These are phyloP conservation scores for Saccharomycopsis sp. DNA, from an alignment of 805 yeast genomes.

Conservation along the genomic window DNA sequence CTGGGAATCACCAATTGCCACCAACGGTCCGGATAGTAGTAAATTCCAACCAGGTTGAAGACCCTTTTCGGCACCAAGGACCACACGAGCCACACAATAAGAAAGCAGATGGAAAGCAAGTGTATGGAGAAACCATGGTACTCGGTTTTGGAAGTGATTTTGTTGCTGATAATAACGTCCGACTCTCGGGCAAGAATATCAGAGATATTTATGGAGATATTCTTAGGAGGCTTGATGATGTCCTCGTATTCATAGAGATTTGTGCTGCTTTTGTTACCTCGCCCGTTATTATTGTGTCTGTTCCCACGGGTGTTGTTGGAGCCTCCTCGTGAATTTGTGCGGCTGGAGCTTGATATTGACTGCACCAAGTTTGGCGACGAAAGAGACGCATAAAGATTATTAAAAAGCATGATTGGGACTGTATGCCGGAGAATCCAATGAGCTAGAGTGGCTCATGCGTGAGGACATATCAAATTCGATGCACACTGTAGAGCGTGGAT, in stretches of 20 bases:
- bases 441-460: no score
- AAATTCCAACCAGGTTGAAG: constrained; percentile 47
- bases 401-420: constrained; percentile 10
- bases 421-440: no score
- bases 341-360: constrained; percentile 1
- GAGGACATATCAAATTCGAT: no score
- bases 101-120: constrained; percentile 52
- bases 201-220: constrained; percentile 25
- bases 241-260: constrained; percentile 21
- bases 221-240: constrained; percentile 10
- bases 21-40: constrained; percentile 81
- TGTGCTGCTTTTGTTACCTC: background rate
- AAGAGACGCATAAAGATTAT: constrained; percentile 20
- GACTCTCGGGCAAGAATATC: constrained; percentile 59
- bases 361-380: constrained; percentile 16
- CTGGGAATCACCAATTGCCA: constrained; percentile 85
- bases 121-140: constrained; percentile 85
- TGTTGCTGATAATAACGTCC: constrained; percentile 56
- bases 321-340: background rate
- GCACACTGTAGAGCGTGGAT: no score
- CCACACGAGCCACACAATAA: constrained; percentile 63
- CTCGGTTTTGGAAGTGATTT: constrained; percentile 56
- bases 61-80: constrained; percentile 58
- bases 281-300: background rate
- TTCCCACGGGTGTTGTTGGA: background rate